Conservation (phyloP, 23 red algal species). For the Gracilaria gracilis region DNA sequence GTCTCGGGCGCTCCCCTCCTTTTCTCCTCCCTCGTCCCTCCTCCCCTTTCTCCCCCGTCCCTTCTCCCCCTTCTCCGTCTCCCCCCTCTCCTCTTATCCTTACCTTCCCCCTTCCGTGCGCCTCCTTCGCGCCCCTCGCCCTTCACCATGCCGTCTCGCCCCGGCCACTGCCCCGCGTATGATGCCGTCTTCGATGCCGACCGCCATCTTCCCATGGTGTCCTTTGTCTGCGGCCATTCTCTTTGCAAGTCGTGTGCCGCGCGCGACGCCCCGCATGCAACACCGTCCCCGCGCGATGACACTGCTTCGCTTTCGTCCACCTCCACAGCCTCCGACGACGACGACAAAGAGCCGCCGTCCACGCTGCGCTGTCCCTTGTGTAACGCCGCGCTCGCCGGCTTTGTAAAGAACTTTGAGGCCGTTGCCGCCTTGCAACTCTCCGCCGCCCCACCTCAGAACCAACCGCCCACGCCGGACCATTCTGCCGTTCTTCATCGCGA, state of each 20-base stretch:
- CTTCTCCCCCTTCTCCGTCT: not conserved
- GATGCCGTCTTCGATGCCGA: slow-evolving; percentile 37
- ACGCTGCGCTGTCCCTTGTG: slow-evolving; percentile 57
- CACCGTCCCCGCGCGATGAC: slow-evolving; percentile 22
- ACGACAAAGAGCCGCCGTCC: slow-evolving; percentile 30
- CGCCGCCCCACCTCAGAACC: not conserved
- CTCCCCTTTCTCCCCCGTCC: not conserved
- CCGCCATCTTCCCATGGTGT: slow-evolving; percentile 66
- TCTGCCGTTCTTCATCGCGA: slow-evolving; percentile 49
- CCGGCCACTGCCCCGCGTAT: slow-evolving; percentile 54
- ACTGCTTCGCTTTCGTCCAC: slow-evolving; percentile 14
- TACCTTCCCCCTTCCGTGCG: not conserved
- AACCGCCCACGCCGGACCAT: slow-evolving; percentile 46
- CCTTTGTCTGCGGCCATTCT: slow-evolving; percentile 75
- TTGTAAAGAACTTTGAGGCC: slow-evolving; percentile 77
- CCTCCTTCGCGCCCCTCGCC: not conserved
- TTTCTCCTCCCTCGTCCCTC: not conserved
- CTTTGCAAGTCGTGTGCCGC: slow-evolving; percentile 52
- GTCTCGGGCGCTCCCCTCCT: no score
- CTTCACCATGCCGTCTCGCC: slow-evolving; percentile 20
- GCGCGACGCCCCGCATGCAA: not conserved
- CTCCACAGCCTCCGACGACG: slow-evolving; percentile 52
- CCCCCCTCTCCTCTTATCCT: not conserved
- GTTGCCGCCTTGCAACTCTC: slow-evolving; percentile 51
- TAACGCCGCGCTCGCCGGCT: slow-evolving; percentile 45